phyloP scores from a whole-genome alignment of 2,329 filamentous ascomycete genomes.

The Arthrobotrys iridis region DNA sequence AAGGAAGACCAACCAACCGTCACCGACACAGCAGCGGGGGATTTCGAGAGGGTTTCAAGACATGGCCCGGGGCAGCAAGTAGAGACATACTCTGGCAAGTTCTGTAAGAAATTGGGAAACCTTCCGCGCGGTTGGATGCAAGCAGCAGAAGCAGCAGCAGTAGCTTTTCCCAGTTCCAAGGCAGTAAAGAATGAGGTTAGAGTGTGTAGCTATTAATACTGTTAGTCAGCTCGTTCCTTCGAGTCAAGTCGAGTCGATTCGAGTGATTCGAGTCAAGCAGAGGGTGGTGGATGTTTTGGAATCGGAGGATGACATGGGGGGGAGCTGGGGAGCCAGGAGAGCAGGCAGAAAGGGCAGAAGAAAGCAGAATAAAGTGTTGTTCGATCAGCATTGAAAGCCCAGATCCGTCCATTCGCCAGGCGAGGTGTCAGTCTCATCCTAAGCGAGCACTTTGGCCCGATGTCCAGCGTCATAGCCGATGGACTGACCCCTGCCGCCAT shows the following conservation, averaged over 20 bases:
- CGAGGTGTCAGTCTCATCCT: neutral
- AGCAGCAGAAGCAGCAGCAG: neutral
- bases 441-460: constrained; percentile 6
- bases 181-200: neutral
- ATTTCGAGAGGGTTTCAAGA: constrained; percentile 36
- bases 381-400: constrained; percentile 9
- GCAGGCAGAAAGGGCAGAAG: constrained; percentile 2
- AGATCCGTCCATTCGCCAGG: neutral
- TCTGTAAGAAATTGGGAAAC: neutral
- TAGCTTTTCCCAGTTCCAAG: neutral
- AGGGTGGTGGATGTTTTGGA: neutral
- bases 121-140: constrained; percentile 32
- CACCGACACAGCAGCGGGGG: constrained; percentile 12
- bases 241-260: neutral
- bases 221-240: neutral
- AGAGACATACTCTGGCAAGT: neutral
- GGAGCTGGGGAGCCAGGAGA: neutral
- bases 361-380: neutral
- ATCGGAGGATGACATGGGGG: too few species aligned
- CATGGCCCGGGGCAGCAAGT: neutral
- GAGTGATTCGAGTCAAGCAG: neutral
- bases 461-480: constrained; percentile 11
- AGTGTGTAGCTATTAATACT: neutral
- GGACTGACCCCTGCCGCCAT: neutral
- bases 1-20: too few species aligned